Evolutionary conservation across 2,329 filamentous ascomycete genomes (phyloP).

Genomic region (Fusarium sulawesiense): DNA sequence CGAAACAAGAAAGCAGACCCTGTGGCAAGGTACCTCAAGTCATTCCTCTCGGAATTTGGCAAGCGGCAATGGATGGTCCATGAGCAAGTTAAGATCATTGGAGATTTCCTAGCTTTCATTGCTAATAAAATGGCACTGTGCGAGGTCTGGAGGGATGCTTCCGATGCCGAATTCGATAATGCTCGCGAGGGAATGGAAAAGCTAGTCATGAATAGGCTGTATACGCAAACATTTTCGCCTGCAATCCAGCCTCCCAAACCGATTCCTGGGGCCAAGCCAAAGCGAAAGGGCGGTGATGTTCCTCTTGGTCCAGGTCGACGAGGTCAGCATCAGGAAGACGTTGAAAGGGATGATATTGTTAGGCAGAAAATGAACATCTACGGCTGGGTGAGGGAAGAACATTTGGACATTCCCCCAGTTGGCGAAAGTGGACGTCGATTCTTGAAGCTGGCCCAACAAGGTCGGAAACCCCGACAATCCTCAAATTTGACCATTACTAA

Average conservation of each 20-base stretch:
- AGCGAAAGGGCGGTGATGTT: constrained; percentile 74
- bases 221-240: constrained; percentile 95
- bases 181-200: constrained; percentile 99
- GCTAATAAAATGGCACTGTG: constrained; percentile 98
- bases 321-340: constrained; percentile 97
- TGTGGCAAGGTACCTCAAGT: constrained; percentile 93
- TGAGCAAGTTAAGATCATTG: constrained; percentile 98
- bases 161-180: constrained; percentile 97
- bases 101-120: constrained; percentile 96
- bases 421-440: constrained; percentile 90
- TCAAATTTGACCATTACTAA: constrained; percentile 19
- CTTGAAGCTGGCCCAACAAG: constrained; percentile 87
- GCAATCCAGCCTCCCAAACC: constrained; percentile 86
- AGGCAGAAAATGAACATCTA: constrained; percentile 98
- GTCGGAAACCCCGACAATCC: constrained; percentile 54
- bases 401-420: constrained; percentile 89
- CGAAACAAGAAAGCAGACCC: constrained; percentile 98
- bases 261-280: constrained; percentile 74
- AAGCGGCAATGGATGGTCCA: constrained; percentile 99
- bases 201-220: constrained; percentile 97
- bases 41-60: constrained; percentile 92
- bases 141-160: constrained; percentile 95
- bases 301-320: constrained; percentile 83
- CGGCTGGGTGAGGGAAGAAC: constrained; percentile 91
- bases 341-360: constrained; percentile 95